phyloP scores from a whole-genome alignment of 371 early-diverging fungal genomes.

The Syncephalastrum sp. region DNA sequence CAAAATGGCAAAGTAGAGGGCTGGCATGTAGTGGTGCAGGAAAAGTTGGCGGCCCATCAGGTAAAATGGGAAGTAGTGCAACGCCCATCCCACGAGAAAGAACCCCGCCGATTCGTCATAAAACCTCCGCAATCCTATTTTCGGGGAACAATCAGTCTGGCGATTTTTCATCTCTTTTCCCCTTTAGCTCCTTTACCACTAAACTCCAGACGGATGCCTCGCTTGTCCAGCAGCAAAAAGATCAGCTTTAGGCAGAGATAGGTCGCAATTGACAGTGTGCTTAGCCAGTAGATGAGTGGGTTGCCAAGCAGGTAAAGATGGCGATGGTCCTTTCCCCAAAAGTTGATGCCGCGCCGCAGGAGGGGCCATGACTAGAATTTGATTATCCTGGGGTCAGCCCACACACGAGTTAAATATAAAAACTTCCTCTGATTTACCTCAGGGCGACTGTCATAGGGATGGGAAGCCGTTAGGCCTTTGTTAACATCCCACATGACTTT shows the following conservation, averaged over 20 bases:
- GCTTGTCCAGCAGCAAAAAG: slow-evolving; percentile 68
- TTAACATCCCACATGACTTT: slow-evolving; percentile 89
- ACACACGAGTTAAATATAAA: not conserved
- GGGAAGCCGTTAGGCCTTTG: slow-evolving; percentile 84
- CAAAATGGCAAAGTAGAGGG: slow-evolving; percentile 83
- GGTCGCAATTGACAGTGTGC: slow-evolving; percentile 59
- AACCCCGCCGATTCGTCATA: slow-evolving; percentile 82
- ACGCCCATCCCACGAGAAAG: slow-evolving; percentile 82
- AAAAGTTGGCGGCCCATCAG: slow-evolving; percentile 95
- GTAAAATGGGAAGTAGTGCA: slow-evolving; percentile 98
- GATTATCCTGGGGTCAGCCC: not conserved
- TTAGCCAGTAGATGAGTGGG: slow-evolving; percentile 91
- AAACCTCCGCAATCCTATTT: slow-evolving; percentile 39
- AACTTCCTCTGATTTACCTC: slow-evolving; percentile 28
- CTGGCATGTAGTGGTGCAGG: slow-evolving; percentile 98
- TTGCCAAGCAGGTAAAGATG: slow-evolving; percentile 97
- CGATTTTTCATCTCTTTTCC: not conserved
- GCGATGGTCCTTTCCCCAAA: slow-evolving; percentile 79
- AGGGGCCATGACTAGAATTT: slow-evolving; percentile 72
- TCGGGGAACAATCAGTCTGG: slow-evolving; percentile 4
- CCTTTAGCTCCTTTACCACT: slow-evolving; percentile 28
- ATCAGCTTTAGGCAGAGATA: slow-evolving; percentile 63
- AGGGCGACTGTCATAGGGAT: slow-evolving; percentile 93
- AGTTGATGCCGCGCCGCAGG: slow-evolving; percentile 89
- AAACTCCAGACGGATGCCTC: slow-evolving; percentile 70